Percentiles rank a stretch among this genome's conserved stretches.
phyloP scores from a whole-genome alignment of 495 filamentous ascomycete genomes.

The Xylaria bambusicola region DNA sequence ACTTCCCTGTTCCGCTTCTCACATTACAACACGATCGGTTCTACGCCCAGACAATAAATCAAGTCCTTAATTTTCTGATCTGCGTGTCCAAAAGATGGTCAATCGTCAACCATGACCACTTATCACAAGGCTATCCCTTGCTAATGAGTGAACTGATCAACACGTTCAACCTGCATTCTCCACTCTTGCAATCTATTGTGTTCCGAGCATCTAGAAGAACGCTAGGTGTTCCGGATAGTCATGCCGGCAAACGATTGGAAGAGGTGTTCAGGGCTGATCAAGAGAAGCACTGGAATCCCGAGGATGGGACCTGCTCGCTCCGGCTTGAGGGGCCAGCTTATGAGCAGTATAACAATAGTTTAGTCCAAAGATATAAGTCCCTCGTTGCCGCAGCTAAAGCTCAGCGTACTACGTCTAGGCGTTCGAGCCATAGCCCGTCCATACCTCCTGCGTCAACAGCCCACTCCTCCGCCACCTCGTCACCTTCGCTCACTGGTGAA shows the following conservation, averaged over 20 bases:
- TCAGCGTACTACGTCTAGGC: background rate
- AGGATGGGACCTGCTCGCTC: constrained; percentile 13
- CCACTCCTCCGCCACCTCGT: background rate
- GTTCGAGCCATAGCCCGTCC: constrained; percentile 5
- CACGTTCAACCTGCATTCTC: constrained; percentile 54
- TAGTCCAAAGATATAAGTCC: constrained; percentile 12
- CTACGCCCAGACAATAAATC: constrained; percentile 18
- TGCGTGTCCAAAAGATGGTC: constrained; percentile 34
- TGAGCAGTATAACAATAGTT: constrained; percentile 17
- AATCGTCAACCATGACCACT: constrained; percentile 16
- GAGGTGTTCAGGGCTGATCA: constrained; percentile 41
- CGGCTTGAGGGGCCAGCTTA: constrained; percentile 13
- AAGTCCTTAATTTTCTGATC: constrained; percentile 39
- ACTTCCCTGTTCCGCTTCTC: constrained; percentile 49
- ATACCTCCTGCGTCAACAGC: background rate
- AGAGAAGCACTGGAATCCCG: constrained; percentile 18
- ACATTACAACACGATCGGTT: constrained; percentile 24
- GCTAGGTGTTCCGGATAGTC: constrained; percentile 33
- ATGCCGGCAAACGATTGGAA: constrained; percentile 34
- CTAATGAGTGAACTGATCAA: constrained; percentile 60
- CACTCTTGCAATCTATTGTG: constrained; percentile 58
- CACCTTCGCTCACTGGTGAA: background rate
- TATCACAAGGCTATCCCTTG: constrained; percentile 51
- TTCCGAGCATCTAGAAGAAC: constrained; percentile 56
- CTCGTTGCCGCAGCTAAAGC: constrained; percentile 10